Evolutionary conservation across 2,329 filamentous ascomycete genomes (phyloP), one percentile per base, ranked within the genome.

Genomic region (Gnomoniopsis sp.): DNA sequence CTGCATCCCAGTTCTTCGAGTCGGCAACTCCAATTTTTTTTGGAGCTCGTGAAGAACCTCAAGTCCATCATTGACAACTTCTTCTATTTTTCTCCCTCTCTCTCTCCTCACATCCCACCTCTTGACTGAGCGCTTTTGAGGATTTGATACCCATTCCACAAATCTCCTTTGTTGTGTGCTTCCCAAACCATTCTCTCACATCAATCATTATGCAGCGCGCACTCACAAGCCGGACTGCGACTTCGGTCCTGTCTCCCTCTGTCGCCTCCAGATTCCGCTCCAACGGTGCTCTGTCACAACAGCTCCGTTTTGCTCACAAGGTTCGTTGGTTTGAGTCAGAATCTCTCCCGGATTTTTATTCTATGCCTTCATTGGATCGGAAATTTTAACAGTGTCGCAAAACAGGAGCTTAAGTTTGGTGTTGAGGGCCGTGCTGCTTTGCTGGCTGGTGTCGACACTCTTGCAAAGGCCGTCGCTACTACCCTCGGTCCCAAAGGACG

Each of bases 281-380:
- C 62, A 78, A 80, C 70, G 77, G 84, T 70, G 83, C 85, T 69
- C 76, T 91, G 69, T 81, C 91, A 68, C 91, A 96, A 77, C 93
- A 98, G 81, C 86, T 96, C 76, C 87, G 95, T 74, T 99, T 96
- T 75, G 91, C 93, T 67, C 93, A 98, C 86, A 98, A 98, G 91
- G 92, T 96, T 83, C 52, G 80, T 69, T 53, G 50, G 51, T 66
- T 43, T 14, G 38, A 38, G 12, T 21, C 15, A 36, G 19, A 36
- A 22, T 11, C n/a, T 54, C 49, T 10, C 22, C 49, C 54, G 51
- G 51, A 43, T 52, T 38, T 43, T 38, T n/a, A 23, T 17, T 17
- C 11, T 21, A 14, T 17, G 11, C 8, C 52, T 14, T 3, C 8
- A 3, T 44, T n/a, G 41, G 15, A 12, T 17, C 15, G 41, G 2